Conservation (phyloP, 2,329 filamentous ascomycete genomes). For the Boeremia lycopersici region DNA sequence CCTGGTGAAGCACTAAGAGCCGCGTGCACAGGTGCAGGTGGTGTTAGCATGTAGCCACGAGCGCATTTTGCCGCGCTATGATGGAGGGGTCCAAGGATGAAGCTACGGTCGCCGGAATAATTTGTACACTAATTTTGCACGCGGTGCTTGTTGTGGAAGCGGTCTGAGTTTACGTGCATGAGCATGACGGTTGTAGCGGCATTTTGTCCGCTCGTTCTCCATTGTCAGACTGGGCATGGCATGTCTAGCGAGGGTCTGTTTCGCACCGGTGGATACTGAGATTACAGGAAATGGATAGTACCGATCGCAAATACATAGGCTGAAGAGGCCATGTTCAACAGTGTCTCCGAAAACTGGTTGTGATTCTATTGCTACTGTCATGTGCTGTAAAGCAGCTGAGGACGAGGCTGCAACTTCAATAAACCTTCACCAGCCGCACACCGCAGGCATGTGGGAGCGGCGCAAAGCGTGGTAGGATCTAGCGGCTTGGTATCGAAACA, state of each 20-base stretch:
- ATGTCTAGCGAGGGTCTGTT: constrained; percentile 14
- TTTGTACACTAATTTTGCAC: constrained; percentile 23
- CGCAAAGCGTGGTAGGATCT: constrained; percentile 12
- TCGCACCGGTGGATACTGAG: constrained; percentile 4
- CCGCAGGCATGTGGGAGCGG: constrained; percentile 1
- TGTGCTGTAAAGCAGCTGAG: neutral
- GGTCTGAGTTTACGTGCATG: constrained; percentile 20
- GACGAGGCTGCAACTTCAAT: constrained; percentile 9
- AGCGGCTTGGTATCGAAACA: constrained; percentile 16
- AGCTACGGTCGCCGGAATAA: constrained; percentile 15
- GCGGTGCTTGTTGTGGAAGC: constrained; percentile 3
- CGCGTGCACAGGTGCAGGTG: neutral
- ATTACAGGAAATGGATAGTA: neutral
- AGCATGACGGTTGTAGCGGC: constrained; percentile 29
- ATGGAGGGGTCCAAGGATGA: constrained; percentile 3
- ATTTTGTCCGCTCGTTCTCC: constrained; percentile 13
- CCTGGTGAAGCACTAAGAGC: constrained; percentile 24
- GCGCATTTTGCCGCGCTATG: constrained; percentile 6
- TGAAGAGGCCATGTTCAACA: constrained; percentile 7
- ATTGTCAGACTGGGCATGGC: constrained; percentile 6
- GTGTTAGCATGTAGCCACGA: neutral
- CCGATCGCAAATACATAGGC: neutral
- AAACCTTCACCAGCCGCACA: constrained; percentile 3
- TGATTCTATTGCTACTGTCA: neutral
- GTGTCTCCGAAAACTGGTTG: neutral